Percentiles rank a stretch among this genome's conserved stretches.
These are phyloP conservation scores for Daldinia childiae DNA, from an alignment of 495 filamentous ascomycete species.

Conservation along the genomic window DNA sequence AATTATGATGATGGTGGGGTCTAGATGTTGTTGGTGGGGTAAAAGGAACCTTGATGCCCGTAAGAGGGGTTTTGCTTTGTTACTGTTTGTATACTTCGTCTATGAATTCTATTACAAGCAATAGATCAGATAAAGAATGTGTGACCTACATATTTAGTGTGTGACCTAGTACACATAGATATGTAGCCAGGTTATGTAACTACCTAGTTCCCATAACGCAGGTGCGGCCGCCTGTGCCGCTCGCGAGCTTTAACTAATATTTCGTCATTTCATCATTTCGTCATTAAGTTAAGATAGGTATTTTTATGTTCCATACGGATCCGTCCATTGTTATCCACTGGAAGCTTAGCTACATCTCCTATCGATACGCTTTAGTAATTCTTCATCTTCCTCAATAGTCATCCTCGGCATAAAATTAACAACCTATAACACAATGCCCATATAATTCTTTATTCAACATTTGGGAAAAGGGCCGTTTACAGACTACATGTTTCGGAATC, in stretches of 20 bases:
- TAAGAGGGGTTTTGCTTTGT: neutral
- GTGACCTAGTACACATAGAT: too few relatives aligned
- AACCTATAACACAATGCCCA: neutral
- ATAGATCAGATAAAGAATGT: neutral
- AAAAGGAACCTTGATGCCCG: neutral
- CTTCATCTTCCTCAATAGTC: slow-evolving; percentile 1
- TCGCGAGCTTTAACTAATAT: slow-evolving; percentile 13
- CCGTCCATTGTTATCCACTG: too few relatives aligned
- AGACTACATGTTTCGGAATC: neutral
- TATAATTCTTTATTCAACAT: slow-evolving; percentile 25
- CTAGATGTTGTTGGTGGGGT: neutral
- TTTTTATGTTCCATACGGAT: neutral
- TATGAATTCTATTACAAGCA: neutral
- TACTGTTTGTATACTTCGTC: too few relatives aligned
- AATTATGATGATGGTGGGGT: slow-evolving; percentile 23
- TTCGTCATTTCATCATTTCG: slow-evolving; percentile 32
- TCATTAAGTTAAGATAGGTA: slow-evolving; percentile 9
- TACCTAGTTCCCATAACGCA: slow-evolving; percentile 5
- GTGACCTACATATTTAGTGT: neutral
- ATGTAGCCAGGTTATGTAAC: neutral
- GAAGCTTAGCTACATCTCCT: neutral
- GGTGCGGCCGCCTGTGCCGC: slow-evolving; percentile 20
- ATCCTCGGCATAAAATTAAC: slow-evolving; percentile 31
- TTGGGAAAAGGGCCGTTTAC: slow-evolving; percentile 21
- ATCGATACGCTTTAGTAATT: slow-evolving; percentile 31